Base-by-base conservation (phyloP, 202 grass and related monocot species). In the Schoenoplectus triqueter region DNA sequence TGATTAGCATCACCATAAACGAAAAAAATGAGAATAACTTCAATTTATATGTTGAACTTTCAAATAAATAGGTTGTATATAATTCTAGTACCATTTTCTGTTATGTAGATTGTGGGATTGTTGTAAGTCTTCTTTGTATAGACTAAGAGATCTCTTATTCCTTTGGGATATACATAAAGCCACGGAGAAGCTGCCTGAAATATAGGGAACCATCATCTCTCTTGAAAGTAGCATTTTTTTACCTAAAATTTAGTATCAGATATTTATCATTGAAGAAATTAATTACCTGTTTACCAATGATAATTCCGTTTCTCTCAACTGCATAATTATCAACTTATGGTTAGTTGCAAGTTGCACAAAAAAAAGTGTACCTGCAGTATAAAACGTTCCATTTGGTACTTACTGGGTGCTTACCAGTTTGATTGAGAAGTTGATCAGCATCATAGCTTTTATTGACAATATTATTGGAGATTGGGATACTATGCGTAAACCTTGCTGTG, bases 31-130 rank as follows among this genome's bases (percentile, higher is more conserved):
- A 31, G 31, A 31, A 31, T 31, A 31, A 31, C 31, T 31, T 31
- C 31, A 31, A 31, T 31, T 31, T 31, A 31, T 31, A 0, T 31
- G 31, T 31, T 31, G 31, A 31, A 31, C 31, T 31, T 31, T 31
- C 6, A n/a, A 73, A 10, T 11, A 73, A 9, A 15, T 11, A 39
- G 46, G 69, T 48, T 73, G 69, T 78, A 31, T 31, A 31, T n/a
- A 20, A 73, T 63, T 85, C 31, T 2, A 31, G 18, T 89, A 95
- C 95, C 95, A 60, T 98, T 98, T 84, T 98, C 95, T 74, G 95
- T 95, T 31, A 98, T 94, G 84, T 98, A 95, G 88, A 98, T 91
- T 47, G 66, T 68, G 45, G 95, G 92, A 39, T 93, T 98, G 81
- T 94, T 94, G 85, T 98, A 98, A 82, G 60, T 89, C 59, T 84